Conservation (phyloP, 2,329 filamentous ascomycete genomes). For the Colletotrichum echinochloae region DNA sequence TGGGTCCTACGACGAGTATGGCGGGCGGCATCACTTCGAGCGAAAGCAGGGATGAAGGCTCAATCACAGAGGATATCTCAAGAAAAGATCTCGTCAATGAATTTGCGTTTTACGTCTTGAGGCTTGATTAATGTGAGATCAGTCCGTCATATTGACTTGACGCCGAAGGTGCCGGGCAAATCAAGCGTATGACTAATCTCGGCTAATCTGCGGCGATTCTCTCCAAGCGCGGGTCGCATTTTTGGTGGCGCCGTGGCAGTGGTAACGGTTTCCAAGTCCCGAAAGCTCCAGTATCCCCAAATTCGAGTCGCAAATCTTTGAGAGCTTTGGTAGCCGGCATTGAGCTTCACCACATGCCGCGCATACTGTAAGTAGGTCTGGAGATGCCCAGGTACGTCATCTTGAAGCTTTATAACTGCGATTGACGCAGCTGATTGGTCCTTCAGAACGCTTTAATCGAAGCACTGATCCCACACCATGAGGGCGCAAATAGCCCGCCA, state of each 20-base stretch:
- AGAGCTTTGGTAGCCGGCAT: constrained; percentile 36
- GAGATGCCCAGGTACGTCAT: constrained; percentile 35
- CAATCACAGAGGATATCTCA: neutral
- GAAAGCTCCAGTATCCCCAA: constrained; percentile 32
- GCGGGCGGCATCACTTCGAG: neutral
- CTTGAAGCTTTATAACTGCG: neutral
- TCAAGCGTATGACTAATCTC: constrained; percentile 29
- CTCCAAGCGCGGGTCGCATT: constrained; percentile 31
- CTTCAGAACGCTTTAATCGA: constrained; percentile 21
- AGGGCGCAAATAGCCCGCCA: constrained; percentile 60
- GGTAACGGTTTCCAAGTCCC: constrained; percentile 23
- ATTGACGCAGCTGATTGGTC: neutral
- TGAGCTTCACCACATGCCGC: constrained; percentile 38
- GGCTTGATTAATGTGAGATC: neutral
- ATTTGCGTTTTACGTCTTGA: neutral
- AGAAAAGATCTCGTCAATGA: neutral
- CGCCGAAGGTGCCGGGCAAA: neutral
- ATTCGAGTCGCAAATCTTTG: constrained; percentile 31
- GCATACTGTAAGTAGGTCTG: constrained; percentile 11
- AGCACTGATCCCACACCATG: constrained; percentile 50
- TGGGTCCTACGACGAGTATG: neutral
- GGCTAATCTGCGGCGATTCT: constrained; percentile 26
- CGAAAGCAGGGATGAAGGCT: rapidly evolving
- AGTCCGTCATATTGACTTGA: neutral
- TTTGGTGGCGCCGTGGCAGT: constrained; percentile 30